A percentile compares a stretch with the other conserved stretches of the same genome.
Evolutionary conservation across 1,284 basidiomycete species (phyloP).

Genomic region (Ceratobasidium sp.): DNA sequence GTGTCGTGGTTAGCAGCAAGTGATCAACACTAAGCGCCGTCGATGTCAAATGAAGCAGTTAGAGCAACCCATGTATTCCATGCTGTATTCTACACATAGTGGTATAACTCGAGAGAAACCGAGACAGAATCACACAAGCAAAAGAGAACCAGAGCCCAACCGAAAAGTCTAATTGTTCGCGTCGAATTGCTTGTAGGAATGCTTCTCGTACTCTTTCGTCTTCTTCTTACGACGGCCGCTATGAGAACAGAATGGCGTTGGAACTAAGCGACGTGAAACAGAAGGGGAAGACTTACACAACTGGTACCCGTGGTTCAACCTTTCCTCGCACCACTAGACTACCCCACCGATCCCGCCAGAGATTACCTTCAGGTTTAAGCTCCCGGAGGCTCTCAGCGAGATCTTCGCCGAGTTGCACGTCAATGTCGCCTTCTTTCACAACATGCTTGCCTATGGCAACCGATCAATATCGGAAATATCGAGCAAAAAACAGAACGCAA

Average conservation of each 20-base stretch:
- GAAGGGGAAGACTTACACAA: constrained; percentile 62
- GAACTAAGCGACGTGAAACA: not conserved
- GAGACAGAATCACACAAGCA: not conserved
- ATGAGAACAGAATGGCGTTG: constrained; percentile 29
- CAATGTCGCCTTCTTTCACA: constrained; percentile 72
- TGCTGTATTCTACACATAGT: constrained; percentile 4
- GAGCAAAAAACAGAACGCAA: not conserved
- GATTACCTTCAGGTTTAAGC: constrained; percentile 90
- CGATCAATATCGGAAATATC: not conserved
- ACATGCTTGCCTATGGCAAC: constrained; percentile 66
- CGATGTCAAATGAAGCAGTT: not conserved
- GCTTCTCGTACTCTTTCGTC: constrained; percentile 85
- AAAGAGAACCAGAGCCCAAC: not conserved
- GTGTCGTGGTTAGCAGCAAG: not conserved
- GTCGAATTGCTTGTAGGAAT: constrained; percentile 84
- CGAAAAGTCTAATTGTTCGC: constrained; percentile 16
- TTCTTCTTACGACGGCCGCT: constrained; percentile 69
- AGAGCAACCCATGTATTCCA: not conserved
- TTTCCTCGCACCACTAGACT: constrained; percentile 81
- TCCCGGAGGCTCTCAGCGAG: constrained; percentile 84
- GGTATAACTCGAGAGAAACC: no score
- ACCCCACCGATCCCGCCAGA: constrained; percentile 89
- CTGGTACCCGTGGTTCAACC: constrained; percentile 74
- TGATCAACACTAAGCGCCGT: constrained; percentile 23
- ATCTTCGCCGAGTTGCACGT: constrained; percentile 93